Evolutionary conservation across 345 rosid species (phyloP).

Genomic region (Euphorbia lathyris): DNA sequence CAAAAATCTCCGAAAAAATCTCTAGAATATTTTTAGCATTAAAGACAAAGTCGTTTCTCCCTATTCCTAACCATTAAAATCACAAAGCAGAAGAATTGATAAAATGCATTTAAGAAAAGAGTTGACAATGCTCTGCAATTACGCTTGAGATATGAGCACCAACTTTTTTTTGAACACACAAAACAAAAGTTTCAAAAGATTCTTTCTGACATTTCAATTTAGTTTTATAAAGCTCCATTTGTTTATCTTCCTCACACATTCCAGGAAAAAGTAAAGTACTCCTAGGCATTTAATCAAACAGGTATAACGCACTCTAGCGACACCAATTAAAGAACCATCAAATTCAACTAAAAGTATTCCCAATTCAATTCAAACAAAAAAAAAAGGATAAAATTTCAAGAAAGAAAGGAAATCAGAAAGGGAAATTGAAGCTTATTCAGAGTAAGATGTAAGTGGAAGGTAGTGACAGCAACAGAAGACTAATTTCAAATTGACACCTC

Average conservation of each 20-base stretch:
- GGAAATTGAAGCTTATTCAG: too few relatives aligned
- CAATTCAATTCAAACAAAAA: background rate
- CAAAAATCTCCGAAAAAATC: too few relatives aligned
- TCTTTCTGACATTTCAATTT: background rate
- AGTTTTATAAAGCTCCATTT: background rate
- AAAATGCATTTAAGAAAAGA: background rate
- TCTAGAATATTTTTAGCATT: too few relatives aligned
- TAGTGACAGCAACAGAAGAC: too few relatives aligned
- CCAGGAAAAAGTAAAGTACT: background rate
- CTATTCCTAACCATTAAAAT: background rate
- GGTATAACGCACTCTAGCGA: background rate
- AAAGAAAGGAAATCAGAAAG: too few relatives aligned
- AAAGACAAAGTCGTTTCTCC: too few relatives aligned
- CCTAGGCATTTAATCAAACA: slow-evolving; percentile 22
- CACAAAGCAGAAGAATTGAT: background rate
- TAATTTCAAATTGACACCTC: too few relatives aligned
- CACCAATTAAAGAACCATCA: background rate
- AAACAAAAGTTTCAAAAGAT: background rate
- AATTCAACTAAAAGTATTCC: background rate
- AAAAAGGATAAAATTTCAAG: background rate
- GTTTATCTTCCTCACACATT: background rate
- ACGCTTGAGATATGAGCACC: background rate
- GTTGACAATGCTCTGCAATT: too few relatives aligned
- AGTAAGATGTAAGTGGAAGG: background rate
- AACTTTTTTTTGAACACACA: background rate